These are phyloP conservation scores for Sporothrix pallida DNA, from an alignment of 2,329 filamentous ascomycete genomes.

Conservation along the genomic window DNA sequence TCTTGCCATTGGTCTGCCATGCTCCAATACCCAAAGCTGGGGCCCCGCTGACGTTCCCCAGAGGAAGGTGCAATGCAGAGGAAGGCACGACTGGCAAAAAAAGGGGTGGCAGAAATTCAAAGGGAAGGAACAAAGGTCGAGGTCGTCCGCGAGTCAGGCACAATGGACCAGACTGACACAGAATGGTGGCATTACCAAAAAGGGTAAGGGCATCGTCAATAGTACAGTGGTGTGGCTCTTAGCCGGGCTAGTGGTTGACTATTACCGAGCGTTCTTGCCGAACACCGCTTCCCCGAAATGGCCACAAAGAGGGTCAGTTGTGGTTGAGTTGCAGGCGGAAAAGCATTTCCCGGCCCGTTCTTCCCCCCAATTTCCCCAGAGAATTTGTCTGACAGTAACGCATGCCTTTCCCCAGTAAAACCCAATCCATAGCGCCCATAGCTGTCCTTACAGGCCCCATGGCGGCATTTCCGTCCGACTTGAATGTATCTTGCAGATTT, in stretches of 20 bases:
- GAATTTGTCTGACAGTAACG: neutral
- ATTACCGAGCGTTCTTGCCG: slow-evolving; percentile 15
- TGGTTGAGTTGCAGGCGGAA: slow-evolving; percentile 7
- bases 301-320: neutral
- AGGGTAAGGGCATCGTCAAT: neutral
- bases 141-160: neutral
- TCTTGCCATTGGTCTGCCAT: neutral
- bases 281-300: slow-evolving; percentile 23
- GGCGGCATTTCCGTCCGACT: slow-evolving; percentile 3
- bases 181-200: neutral
- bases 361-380: slow-evolving; percentile 24
- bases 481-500: neutral
- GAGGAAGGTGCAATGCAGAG: neutral
- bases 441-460: neutral
- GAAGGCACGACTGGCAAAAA: neutral
- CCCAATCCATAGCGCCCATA: neutral
- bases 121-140: neutral
- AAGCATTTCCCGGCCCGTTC: slow-evolving; percentile 3
- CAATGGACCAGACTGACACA: neutral
- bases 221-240: neutral
- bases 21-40: neutral
- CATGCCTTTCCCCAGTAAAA: slow-evolving; percentile 5
- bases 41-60: neutral
- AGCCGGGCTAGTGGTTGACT: slow-evolving; percentile 19
- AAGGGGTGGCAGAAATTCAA: neutral